phyloP scores from a whole-genome alignment of 23 red algal genomes.

The Rhodosorus marinus region DNA sequence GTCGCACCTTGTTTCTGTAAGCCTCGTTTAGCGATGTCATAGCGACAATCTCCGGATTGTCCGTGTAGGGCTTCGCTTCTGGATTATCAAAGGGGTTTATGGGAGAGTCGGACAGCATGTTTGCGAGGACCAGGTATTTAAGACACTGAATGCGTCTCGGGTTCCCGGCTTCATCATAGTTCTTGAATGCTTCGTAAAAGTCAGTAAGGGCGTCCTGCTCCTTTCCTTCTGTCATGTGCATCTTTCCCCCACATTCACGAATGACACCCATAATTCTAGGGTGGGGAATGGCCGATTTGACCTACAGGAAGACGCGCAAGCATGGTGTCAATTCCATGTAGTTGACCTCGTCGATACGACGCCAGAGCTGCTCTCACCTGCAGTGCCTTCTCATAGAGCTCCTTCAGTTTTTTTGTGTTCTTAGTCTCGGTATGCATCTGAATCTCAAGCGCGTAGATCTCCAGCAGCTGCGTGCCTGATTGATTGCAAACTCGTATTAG shows the following conservation, averaged over 20 bases:
- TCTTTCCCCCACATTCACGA: slow-evolving; percentile 90
- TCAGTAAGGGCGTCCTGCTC: slow-evolving; percentile 61
- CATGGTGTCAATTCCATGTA: too few relatives aligned
- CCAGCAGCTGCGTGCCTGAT: slow-evolving; percentile 71
- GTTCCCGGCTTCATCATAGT: slow-evolving; percentile 90
- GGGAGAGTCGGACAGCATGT: slow-evolving; percentile 82
- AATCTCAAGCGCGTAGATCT: slow-evolving; percentile 96
- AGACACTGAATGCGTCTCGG: slow-evolving; percentile 59
- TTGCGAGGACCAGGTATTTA: slow-evolving; percentile 89
- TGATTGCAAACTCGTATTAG: background rate
- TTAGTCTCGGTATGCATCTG: slow-evolving; percentile 87
- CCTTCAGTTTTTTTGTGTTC: slow-evolving; percentile 51
- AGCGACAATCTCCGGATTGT: slow-evolving; percentile 60
- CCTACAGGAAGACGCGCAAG: too few relatives aligned
- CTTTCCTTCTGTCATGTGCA: slow-evolving; percentile 60
- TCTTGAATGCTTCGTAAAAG: slow-evolving; percentile 95
- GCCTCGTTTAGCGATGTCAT: slow-evolving; percentile 58
- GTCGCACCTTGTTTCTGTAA: slow-evolving; percentile 56
- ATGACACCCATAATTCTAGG: slow-evolving; percentile 92
- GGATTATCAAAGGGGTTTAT: slow-evolving; percentile 89
- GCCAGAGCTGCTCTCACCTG: too few relatives aligned
- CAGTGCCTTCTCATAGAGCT: slow-evolving; percentile 84
- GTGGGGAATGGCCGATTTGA: slow-evolving; percentile 70
- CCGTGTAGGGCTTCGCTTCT: slow-evolving; percentile 80
- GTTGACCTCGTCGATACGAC: too few relatives aligned